Evolutionary conservation across 257 asterid genomes (phyloP).

Genomic region (Przewalskia tangutica): DNA sequence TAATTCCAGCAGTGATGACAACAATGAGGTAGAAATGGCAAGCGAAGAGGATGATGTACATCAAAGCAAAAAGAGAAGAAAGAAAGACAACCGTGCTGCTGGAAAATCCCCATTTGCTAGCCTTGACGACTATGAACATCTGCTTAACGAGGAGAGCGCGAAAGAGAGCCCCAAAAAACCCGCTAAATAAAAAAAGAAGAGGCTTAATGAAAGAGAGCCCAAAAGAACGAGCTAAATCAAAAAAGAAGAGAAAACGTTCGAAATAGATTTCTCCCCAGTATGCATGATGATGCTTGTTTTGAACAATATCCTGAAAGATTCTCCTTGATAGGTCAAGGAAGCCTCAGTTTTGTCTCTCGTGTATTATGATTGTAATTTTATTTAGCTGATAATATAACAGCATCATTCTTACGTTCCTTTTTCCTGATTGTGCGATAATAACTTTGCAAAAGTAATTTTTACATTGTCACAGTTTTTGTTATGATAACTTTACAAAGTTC

Average conservation of each 20-base stretch:
- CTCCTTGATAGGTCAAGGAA: neutral
- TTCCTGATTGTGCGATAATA: too few species aligned
- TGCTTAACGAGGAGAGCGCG: slow-evolving; percentile 17
- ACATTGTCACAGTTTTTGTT: neutral
- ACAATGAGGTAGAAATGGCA: slow-evolving; percentile 21
- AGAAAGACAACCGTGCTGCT: slow-evolving; percentile 9
- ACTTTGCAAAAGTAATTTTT: neutral
- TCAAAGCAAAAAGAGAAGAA: slow-evolving; percentile 30
- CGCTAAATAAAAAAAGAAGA: slow-evolving; percentile 3
- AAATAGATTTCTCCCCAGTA: neutral
- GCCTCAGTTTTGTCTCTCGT: neutral
- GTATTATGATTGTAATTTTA: neutral
- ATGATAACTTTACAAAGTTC: neutral
- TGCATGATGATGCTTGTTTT: neutral
- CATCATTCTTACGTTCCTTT: neutral
- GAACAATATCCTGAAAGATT: neutral
- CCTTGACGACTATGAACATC: slow-evolving; percentile 59
- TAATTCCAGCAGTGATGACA: slow-evolving; percentile 23
- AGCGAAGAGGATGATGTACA: slow-evolving; percentile 17
- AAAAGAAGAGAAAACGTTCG: slow-evolving; percentile 14
- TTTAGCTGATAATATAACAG: neutral
- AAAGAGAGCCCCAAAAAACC: neutral
- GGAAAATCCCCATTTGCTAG: slow-evolving; percentile 62
- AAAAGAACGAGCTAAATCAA: neutral
- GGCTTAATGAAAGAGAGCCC: neutral